Conservation (phyloP, 495 filamentous ascomycete species). For the Penicillium canariense region DNA sequence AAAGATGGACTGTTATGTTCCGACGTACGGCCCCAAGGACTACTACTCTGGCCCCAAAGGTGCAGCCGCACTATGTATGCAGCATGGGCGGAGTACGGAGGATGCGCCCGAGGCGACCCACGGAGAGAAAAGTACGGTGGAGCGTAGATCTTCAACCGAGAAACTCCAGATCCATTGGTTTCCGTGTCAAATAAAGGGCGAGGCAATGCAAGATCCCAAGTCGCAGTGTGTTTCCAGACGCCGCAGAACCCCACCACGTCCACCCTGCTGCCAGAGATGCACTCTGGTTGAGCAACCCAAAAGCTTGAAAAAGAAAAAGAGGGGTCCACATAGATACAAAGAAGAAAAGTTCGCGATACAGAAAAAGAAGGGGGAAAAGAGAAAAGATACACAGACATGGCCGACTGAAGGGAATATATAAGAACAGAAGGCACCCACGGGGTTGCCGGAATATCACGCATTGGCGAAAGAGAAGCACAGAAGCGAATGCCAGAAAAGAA, state of each 20-base stretch:
- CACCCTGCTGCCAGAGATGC: conserved; percentile 6
- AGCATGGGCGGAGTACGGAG: too few species aligned
- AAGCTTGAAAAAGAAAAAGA: background rate
- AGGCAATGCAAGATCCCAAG: background rate
- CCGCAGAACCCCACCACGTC: conserved; percentile 11
- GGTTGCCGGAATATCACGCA: conserved; percentile 1
- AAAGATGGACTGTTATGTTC: too few species aligned
- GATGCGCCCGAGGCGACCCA: background rate
- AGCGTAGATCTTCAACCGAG: background rate
- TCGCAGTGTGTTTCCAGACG: conserved; percentile 13
- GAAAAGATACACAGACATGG: conserved; percentile 9
- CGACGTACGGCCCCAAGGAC: too few species aligned
- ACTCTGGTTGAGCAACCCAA: conserved; percentile 8
- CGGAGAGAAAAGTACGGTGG: background rate
- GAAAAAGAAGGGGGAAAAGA: conserved; percentile 2
- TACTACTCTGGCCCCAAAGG: too few species aligned
- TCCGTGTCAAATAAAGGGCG: background rate
- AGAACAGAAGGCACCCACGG: conserved; percentile 15
- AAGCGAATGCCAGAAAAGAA: background rate
- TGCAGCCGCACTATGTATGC: too few species aligned
- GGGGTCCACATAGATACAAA: conserved; percentile 16
- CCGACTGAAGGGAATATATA: conserved; percentile 14
- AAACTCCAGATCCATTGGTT: background rate
- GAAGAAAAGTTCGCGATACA: background rate
- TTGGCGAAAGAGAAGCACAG: background rate